phyloP scores from a whole-genome alignment of 2,329 filamentous ascomycete species.

The Fusarium globosum region DNA sequence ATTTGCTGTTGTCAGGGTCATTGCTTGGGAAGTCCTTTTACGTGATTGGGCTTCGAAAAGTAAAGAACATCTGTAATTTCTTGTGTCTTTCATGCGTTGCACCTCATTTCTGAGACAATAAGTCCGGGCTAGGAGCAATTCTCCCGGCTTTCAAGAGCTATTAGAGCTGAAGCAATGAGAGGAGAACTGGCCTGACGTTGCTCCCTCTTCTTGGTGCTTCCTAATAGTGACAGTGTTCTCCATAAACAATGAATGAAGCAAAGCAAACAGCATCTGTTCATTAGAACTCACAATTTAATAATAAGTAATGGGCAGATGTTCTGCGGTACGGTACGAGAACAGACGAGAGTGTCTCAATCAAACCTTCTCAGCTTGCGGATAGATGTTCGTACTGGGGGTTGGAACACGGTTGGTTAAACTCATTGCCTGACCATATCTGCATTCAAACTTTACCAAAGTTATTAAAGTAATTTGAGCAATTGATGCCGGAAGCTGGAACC shows the following conservation, averaged over 20 bases:
- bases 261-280: accelerated
- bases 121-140: too few species aligned
- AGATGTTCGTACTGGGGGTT: neutral
- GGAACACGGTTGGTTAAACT: neutral
- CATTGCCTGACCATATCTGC: neutral
- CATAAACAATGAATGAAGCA: neutral
- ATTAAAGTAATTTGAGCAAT: accelerated
- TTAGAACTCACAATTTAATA: accelerated
- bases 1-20: neutral
- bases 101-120: neutral
- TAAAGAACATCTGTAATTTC: accelerated
- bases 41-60: accelerated
- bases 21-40: neutral
- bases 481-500: accelerated
- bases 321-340: neutral
- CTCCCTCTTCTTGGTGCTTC: neutral
- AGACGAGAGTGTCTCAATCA: neutral
- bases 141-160: too few species aligned
- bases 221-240: neutral
- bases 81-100: neutral
- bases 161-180: neutral
- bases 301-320: accelerated
- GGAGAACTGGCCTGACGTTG: too few species aligned
- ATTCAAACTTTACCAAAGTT: accelerated
- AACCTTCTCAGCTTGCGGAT: too few species aligned